These are phyloP conservation scores for Puccinia triticina DNA, from an alignment of 1,284 basidiomycete genomes.

Conservation along the genomic window DNA sequence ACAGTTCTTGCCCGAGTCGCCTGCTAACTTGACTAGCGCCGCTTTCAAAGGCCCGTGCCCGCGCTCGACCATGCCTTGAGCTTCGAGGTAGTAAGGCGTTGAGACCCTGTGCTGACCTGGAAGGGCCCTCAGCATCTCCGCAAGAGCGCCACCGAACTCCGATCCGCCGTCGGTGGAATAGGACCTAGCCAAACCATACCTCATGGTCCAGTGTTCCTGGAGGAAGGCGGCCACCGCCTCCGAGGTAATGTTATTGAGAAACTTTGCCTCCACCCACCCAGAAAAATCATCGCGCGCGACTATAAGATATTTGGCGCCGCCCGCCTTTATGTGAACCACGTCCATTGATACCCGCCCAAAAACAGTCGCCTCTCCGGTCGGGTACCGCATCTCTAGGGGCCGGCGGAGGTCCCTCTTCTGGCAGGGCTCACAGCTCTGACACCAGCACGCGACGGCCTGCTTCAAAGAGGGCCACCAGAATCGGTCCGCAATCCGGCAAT, in stretches of 20 bases:
- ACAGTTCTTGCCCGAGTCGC: background rate
- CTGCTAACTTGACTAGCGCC: conserved; percentile 10
- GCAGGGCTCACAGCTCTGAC: background rate
- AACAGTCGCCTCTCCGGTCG: background rate
- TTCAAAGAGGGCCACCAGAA: conserved; percentile 23
- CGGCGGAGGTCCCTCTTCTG: background rate
- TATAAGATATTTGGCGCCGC: conserved; percentile 27
- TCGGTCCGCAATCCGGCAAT: background rate
- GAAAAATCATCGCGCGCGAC: conserved; percentile 48
- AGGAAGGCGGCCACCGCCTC: conserved; percentile 5
- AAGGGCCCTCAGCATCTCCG: background rate
- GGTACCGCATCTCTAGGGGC: background rate
- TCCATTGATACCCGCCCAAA: conserved; percentile 19
- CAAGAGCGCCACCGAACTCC: conserved; percentile 1
- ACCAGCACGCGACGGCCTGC: background rate
- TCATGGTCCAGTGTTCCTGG: conserved; percentile 5
- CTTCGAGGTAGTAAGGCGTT: conserved; percentile 12
- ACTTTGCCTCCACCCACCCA: conserved; percentile 40
- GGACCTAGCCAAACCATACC: background rate
- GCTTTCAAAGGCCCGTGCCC: background rate
- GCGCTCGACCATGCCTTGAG: conserved; percentile 34
- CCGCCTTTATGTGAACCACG: conserved; percentile 35
- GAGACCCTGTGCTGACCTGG: background rate
- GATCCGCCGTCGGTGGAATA: background rate
- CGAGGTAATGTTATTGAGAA: conserved; percentile 8